Evolutionary conservation across 306 rosid species (phyloP).

Genomic region (Dryas alaskensis): DNA sequence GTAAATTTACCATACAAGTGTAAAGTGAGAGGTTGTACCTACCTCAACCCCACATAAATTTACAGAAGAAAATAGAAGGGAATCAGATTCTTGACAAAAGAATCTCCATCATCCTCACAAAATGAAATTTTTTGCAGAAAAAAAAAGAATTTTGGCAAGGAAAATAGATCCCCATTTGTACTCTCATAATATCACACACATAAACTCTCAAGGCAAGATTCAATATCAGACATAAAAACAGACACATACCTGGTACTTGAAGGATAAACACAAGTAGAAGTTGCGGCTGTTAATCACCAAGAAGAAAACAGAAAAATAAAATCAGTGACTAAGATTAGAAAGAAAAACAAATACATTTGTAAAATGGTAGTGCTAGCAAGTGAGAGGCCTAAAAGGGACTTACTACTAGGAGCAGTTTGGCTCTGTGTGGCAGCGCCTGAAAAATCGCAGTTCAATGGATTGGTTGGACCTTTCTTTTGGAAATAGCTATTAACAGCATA

Average conservation of each 20-base stretch:
- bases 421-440: constrained; percentile 49
- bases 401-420: constrained; percentile 59
- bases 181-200: too few relatives aligned
- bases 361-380: background rate
- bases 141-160: background rate
- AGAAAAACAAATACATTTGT: background rate
- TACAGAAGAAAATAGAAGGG: background rate
- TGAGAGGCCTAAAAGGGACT: background rate
- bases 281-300: constrained; percentile 51
- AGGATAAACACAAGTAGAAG: constrained; percentile 71
- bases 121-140: background rate
- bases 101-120: background rate
- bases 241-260: constrained; percentile 64
- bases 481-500: constrained; percentile 92
- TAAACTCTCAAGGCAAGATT: constrained; percentile 4
- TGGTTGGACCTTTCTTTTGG: constrained; percentile 60
- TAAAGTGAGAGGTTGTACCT: constrained; percentile 1
- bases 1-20: constrained; percentile 1
- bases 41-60: constrained; percentile 9
- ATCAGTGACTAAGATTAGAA: constrained; percentile 21
- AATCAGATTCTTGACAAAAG: constrained; percentile 18
- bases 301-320: background rate
- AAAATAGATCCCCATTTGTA: background rate
- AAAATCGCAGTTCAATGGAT: constrained; percentile 78
- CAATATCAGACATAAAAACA: background rate